phyloP scores from a whole-genome alignment of 2,329 filamentous ascomycete genomes.

The Ramularia endophylla region DNA sequence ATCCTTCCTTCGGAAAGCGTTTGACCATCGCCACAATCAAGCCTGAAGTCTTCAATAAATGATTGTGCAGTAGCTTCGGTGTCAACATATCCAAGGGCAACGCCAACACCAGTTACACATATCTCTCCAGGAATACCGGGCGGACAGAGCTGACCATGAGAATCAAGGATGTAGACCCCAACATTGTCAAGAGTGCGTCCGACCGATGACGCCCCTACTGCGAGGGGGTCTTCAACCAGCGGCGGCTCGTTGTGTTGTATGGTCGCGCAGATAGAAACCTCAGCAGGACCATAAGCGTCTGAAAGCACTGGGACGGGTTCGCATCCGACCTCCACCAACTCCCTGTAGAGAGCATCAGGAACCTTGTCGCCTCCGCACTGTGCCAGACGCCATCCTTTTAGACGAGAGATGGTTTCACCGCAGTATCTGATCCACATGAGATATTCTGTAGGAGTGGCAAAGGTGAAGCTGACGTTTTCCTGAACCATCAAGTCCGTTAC shows the following conservation, averaged over 20 bases:
- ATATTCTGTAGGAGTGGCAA: conserved; percentile 40
- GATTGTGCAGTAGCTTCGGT: conserved; percentile 8
- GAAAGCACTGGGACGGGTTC: conserved; percentile 3
- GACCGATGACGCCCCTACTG: conserved; percentile 7
- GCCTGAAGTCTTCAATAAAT: conserved; percentile 7
- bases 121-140: conserved; percentile 41
- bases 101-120: conserved; percentile 34
- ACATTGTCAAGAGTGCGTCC: conserved; percentile 32
- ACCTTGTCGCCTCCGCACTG: conserved; percentile 30
- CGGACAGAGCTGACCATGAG: conserved; percentile 33
- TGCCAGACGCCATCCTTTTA: conserved; percentile 28
- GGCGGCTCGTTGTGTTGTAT: conserved; percentile 5
- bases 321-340: conserved; percentile 3
- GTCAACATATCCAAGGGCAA: conserved; percentile 34
- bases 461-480: conserved; percentile 35
- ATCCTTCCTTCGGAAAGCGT: conserved; percentile 17
- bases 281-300: conserved; percentile 14
- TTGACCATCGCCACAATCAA: conserved; percentile 1
- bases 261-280: conserved; percentile 11
- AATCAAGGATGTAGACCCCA: conserved; percentile 37
- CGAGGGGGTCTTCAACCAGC: conserved; percentile 4
- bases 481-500: conserved; percentile 34
- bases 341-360: conserved; percentile 8
- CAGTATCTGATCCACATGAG: conserved; percentile 18
- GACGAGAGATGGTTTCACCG: conserved; percentile 5